phyloP scores from a whole-genome alignment of 2,329 filamentous ascomycete species.

The Fusarium transvaalense region DNA sequence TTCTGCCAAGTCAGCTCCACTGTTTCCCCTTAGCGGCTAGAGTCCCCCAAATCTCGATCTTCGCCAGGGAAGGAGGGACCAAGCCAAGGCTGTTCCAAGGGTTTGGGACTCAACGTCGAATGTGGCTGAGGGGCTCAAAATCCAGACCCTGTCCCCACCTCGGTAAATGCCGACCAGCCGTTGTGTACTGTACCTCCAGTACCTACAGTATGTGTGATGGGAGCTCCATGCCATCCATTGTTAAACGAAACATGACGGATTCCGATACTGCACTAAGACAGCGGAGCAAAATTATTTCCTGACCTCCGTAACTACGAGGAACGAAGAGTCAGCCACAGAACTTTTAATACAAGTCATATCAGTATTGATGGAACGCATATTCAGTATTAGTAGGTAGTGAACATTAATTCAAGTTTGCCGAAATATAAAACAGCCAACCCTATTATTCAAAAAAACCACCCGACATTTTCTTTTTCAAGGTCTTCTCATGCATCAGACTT shows the following conservation, averaged over 20 bases:
- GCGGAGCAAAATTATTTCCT: background rate
- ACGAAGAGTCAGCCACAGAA: background rate
- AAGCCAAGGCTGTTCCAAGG: constrained; percentile 25
- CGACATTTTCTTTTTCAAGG: background rate
- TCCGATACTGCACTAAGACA: background rate
- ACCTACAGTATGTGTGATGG: too few species aligned
- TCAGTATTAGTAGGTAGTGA: background rate
- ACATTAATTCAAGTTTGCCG: constrained; percentile 3
- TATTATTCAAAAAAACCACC: background rate
- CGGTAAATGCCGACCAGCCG: constrained; percentile 43
- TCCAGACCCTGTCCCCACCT: constrained; percentile 37
- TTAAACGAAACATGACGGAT: background rate
- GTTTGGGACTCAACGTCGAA: constrained; percentile 34
- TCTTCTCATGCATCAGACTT: background rate
- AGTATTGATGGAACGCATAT: background rate
- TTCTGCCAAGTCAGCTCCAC: constrained; percentile 7
- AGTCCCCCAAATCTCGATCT: constrained; percentile 37
- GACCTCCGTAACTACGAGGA: background rate
- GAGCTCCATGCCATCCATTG: too few species aligned
- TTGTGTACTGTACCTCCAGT: too few species aligned
- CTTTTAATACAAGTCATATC: background rate
- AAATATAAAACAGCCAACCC: background rate
- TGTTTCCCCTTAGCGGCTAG: background rate
- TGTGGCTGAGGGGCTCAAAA: constrained; percentile 37
- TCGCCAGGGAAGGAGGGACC: constrained; percentile 25